Evolutionary conservation across 2,329 filamentous ascomycete genomes (phyloP).

Genomic region (Monilinia fructigena): DNA sequence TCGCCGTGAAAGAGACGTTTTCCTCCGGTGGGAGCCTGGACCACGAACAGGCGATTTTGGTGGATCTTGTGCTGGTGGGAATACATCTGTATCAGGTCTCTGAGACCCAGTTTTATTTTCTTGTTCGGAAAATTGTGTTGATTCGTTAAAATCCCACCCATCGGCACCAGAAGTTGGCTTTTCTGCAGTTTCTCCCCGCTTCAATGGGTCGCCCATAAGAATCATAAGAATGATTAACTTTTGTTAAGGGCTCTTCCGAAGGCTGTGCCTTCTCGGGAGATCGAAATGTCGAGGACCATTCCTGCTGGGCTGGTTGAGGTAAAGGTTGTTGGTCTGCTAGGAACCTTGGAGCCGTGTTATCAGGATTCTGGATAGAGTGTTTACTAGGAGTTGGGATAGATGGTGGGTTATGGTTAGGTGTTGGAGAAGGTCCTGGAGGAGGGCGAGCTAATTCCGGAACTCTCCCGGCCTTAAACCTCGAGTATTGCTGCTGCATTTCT

Average conservation of each 20-base stretch:
- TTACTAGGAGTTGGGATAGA: constrained; percentile 46
- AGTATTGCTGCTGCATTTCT: constrained; percentile 38
- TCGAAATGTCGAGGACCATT: constrained; percentile 40
- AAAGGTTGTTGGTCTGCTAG: constrained; percentile 50
- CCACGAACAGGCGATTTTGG: constrained; percentile 77
- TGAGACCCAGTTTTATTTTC: constrained; percentile 51
- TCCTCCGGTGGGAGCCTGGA: constrained; percentile 70
- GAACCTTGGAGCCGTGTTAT: constrained; percentile 53
- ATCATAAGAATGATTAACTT: constrained; percentile 59
- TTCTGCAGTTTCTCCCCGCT: constrained; percentile 44
- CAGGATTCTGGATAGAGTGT: constrained; percentile 41
- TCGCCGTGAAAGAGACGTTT: constrained; percentile 73
- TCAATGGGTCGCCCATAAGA: constrained; percentile 53
- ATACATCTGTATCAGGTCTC: constrained; percentile 83
- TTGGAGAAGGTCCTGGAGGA: constrained; percentile 41
- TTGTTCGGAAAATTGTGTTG: constrained; percentile 58
- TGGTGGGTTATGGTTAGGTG: constrained; percentile 60
- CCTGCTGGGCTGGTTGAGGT: constrained; percentile 43
- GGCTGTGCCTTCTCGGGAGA: constrained; percentile 34
- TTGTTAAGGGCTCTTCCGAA: constrained; percentile 56
- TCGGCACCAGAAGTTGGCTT: constrained; percentile 60
- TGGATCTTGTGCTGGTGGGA: constrained; percentile 75
- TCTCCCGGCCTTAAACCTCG: constrained; percentile 57
- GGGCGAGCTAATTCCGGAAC: constrained; percentile 53
- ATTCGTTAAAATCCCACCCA: constrained; percentile 91